Conservation (phyloP, 805 yeast genomes). For the Saturnispora ahearnii region DNA sequence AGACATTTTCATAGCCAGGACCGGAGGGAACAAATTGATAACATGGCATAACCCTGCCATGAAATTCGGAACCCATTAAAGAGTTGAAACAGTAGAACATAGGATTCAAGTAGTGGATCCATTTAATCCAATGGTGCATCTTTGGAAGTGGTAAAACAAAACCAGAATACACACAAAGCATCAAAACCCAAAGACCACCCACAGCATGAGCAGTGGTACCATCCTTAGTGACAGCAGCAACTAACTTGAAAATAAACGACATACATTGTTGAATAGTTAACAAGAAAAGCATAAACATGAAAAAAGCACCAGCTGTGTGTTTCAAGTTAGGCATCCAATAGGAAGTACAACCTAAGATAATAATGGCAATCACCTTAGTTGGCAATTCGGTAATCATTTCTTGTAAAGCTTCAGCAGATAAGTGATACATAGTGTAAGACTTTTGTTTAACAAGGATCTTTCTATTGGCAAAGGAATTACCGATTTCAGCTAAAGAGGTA, state of each 20-base stretch:
- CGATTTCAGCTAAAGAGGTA: slow-evolving; percentile 55
- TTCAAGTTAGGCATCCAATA: slow-evolving; percentile 49
- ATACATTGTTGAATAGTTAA: slow-evolving; percentile 39
- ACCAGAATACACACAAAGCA: slow-evolving; percentile 50
- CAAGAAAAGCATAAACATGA: slow-evolving; percentile 37
- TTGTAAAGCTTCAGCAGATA: slow-evolving; percentile 56
- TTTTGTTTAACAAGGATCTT: slow-evolving; percentile 58
- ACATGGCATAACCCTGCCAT: slow-evolving; percentile 44
- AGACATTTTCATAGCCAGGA: slow-evolving; percentile 39
- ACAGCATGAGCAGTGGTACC: slow-evolving; percentile 49
- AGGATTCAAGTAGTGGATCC: slow-evolving; percentile 43
- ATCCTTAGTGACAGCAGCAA: slow-evolving; percentile 43
- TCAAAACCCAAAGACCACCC: slow-evolving; percentile 46
- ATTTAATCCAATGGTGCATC: slow-evolving; percentile 54
- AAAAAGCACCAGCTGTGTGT: slow-evolving; percentile 47
- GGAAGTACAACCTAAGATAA: slow-evolving; percentile 36
- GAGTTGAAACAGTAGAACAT: slow-evolving; percentile 41
- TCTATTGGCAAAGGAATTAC: slow-evolving; percentile 50
- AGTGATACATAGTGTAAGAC: slow-evolving; percentile 55
- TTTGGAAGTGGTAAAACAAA: slow-evolving; percentile 33
- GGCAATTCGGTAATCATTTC: slow-evolving; percentile 54
- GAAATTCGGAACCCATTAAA: slow-evolving; percentile 49
- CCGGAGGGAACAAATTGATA: slow-evolving; percentile 44
- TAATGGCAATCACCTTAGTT: slow-evolving; percentile 41
- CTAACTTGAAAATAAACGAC: slow-evolving; percentile 43